A percentile compares a stretch with the other conserved stretches of the same genome.
Conservation (phyloP, 2,329 filamentous ascomycete genomes). For the Fusarium buharicum region DNA sequence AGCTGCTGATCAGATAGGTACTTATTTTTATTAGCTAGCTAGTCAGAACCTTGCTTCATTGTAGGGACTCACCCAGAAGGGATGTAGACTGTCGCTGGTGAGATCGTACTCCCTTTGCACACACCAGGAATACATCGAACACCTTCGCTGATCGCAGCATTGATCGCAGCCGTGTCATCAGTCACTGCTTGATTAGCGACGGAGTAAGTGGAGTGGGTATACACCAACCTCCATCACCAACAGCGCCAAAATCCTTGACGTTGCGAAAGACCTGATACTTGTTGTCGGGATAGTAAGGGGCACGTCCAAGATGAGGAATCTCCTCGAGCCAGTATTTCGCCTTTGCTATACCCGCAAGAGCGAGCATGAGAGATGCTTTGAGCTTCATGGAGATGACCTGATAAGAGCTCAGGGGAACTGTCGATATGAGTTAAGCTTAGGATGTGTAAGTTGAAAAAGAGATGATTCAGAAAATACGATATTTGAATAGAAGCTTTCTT, state of each 20-base stretch:
- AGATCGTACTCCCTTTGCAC: conserved; percentile 49
- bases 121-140: conserved; percentile 40
- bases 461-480: not conserved
- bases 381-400: conserved; percentile 32
- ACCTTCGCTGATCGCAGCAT: conserved; percentile 44
- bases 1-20: conserved; percentile 76
- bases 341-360: conserved; percentile 14
- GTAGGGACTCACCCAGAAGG: conserved; percentile 49
- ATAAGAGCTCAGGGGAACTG: not conserved
- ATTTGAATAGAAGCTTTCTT: not conserved
- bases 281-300: conserved; percentile 46
- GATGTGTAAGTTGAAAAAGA: not conserved
- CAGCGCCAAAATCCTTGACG: conserved; percentile 46
- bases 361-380: conserved; percentile 14
- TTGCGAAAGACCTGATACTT: conserved; percentile 48
- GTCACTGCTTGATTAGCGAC: conserved; percentile 30
- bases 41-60: conserved; percentile 31
- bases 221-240: conserved; percentile 46
- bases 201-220: not conserved
- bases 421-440: not conserved
- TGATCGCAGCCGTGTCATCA: conserved; percentile 46
- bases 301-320: conserved; percentile 43
- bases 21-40: conserved; percentile 39
- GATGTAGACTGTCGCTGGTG: conserved; percentile 53
- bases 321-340: conserved; percentile 47